Base-by-base conservation (phyloP, 108 stramenopile genomes). In the Stephanodiscus minutulus region DNA sequence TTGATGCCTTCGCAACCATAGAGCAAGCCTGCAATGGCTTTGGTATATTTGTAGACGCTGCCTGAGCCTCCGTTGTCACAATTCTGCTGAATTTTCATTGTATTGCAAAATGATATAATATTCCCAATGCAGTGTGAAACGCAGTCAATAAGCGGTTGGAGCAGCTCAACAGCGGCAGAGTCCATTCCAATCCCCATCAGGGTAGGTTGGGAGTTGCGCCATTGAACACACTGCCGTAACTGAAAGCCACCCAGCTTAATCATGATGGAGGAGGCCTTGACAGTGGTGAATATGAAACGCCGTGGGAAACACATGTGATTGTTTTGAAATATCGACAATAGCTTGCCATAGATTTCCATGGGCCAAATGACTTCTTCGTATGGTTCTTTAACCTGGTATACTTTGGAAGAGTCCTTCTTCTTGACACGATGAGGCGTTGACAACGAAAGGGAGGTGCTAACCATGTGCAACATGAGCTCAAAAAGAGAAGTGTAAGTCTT, bases 401-500 rank as follows among this genome's bases (percentile, higher is more conserved):
- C 33, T 21, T 27, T 29, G 24, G 36, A 28, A n/a, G 39, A 18
- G 27, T 49, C 49, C 18, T 52, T 29, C 10, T 61, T 66, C 25
- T 41, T 39, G 41, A 27, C 55, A 49, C 57, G 64, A 47, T 5
- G 35, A 54, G 77, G 77, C 22, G 61, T 66, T n/a, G 70, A 64
- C 12, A 78, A 53, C n/a, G 77, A 71, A 36, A 78, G 50, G 5
- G 70, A 78, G 53, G 66, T 25, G 20, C 35, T 39, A 3, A 62
- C 46, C 70, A 72, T 67, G 11, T 67, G 66, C 41, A 78, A 7
- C 27, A 67, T 53, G 9, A 78, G 49, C 64, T 78, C 77, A 53
- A 72, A 78, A 3, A 78, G 55, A 24, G 70, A 43, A 47, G 60
- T 53, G 59, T 55, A 44, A n/a, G 31, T 71, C 59, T 72, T 71